phyloP scores from a whole-genome alignment of 169 alveolate species.

The Cyclospora cayetanensis region DNA sequence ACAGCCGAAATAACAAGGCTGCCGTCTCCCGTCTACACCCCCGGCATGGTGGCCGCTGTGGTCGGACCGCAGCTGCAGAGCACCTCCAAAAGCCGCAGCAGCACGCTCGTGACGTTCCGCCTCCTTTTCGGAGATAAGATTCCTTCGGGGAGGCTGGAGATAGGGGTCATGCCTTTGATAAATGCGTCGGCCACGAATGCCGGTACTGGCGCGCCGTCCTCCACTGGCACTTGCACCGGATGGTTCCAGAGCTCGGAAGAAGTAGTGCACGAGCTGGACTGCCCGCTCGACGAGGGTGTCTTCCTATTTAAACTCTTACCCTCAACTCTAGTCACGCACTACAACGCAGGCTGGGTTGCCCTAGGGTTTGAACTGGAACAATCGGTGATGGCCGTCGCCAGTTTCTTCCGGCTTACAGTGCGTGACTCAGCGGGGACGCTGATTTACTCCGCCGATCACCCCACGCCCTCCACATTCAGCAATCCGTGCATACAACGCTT shows the following conservation, averaged over 20 bases:
- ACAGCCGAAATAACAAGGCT: neutral
- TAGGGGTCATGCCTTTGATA: neutral
- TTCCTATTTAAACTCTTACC: neutral
- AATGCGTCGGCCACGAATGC: neutral
- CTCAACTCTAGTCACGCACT: neutral
- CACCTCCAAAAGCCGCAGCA: neutral
- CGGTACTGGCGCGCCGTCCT: neutral
- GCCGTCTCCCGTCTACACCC: neutral
- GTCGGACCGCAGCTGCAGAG: neutral
- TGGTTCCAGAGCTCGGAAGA: neutral
- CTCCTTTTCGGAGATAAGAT: neutral
- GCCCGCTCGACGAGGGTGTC: neutral
- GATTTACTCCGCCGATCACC: neutral
- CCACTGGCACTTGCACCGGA: neutral
- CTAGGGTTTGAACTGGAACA: neutral
- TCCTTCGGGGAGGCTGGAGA: neutral
- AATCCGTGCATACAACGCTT: conserved; percentile 34
- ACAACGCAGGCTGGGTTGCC: neutral
- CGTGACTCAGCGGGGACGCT: neutral
- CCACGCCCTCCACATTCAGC: neutral
- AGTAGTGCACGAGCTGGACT: neutral
- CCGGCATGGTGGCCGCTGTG: neutral
- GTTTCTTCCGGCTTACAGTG: neutral
- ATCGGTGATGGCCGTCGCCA: neutral
- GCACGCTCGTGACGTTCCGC: neutral